These are phyloP conservation scores for Achlya hypogyna DNA, from an alignment of 352 stramenopile species.

Conservation along the genomic window DNA sequence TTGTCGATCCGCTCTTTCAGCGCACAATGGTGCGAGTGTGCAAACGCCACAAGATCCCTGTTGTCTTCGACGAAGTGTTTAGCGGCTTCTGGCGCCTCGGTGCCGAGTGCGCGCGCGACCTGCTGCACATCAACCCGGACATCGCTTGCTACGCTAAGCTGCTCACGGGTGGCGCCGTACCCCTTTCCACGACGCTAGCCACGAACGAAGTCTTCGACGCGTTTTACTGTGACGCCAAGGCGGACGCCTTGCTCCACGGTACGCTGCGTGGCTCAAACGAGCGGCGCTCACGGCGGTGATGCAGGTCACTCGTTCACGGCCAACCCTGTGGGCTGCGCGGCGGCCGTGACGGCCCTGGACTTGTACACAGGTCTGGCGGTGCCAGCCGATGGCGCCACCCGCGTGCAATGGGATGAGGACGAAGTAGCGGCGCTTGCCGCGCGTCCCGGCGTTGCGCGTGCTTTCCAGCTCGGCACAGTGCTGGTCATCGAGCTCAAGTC, in stretches of 20 bases:
- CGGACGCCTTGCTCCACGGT: conserved; percentile 80
- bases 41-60: conserved; percentile 60
- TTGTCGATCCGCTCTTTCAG: conserved; percentile 90
- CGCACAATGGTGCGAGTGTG: conserved; percentile 76
- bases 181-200: conserved; percentile 77
- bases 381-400: conserved; percentile 19
- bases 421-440: conserved; percentile 41
- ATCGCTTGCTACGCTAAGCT: conserved; percentile 89
- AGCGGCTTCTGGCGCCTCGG: conserved; percentile 87
- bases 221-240: conserved; percentile 83
- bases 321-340: conserved; percentile 84
- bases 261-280: not conserved
- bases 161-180: conserved; percentile 82
- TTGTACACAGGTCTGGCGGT: conserved; percentile 72
- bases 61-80: conserved; percentile 91
- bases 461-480: conserved; percentile 73
- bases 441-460: conserved; percentile 39
- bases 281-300: not conserved
- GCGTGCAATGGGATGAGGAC: conserved; percentile 51
- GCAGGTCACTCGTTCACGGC: conserved; percentile 85
- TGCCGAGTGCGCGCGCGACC: conserved; percentile 70
- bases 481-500: conserved; percentile 62
- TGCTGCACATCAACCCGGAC: conserved; percentile 81
- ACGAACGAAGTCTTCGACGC: conserved; percentile 84
- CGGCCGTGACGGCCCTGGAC: conserved; percentile 78